phyloP scores from a whole-genome alignment of 148 eudicot species.

The Gaultheria prostrata region DNA sequence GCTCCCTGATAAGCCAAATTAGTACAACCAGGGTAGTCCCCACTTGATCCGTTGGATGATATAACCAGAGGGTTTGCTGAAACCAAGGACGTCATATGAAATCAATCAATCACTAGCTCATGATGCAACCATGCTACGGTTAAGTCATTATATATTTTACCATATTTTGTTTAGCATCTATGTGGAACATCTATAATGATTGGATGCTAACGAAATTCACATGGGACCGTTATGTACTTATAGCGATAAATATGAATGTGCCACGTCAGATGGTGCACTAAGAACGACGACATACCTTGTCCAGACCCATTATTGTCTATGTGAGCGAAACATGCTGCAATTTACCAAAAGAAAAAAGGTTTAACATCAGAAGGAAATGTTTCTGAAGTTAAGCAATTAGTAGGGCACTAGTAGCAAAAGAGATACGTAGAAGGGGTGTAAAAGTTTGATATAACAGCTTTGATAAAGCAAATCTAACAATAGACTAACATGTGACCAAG shows the following conservation, averaged over 20 bases:
- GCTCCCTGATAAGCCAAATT: conserved; percentile 67
- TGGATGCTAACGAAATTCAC: neutral
- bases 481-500: neutral
- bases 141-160: neutral
- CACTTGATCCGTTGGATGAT: conserved; percentile 83
- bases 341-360: conserved; percentile 3
- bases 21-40: conserved; percentile 85
- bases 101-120: neutral
- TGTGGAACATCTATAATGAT: conserved; percentile 23
- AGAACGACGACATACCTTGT: conserved; percentile 40
- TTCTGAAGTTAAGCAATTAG: neutral
- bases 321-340: conserved; percentile 87
- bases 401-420: neutral
- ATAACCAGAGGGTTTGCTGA: conserved; percentile 65
- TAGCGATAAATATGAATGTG: neutral
- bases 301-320: conserved; percentile 38
- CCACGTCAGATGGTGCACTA: neutral
- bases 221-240: neutral
- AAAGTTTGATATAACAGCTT: neutral
- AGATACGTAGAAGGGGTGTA: neutral
- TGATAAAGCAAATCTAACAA: neutral
- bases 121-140: neutral
- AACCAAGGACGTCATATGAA: conserved; percentile 18
- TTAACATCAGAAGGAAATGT: conserved; percentile 22
- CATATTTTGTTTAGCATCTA: conserved; percentile 29